These are phyloP conservation scores for Ophioceras dolichostomum DNA, from an alignment of 2,329 filamentous ascomycete species.

Conservation along the genomic window DNA sequence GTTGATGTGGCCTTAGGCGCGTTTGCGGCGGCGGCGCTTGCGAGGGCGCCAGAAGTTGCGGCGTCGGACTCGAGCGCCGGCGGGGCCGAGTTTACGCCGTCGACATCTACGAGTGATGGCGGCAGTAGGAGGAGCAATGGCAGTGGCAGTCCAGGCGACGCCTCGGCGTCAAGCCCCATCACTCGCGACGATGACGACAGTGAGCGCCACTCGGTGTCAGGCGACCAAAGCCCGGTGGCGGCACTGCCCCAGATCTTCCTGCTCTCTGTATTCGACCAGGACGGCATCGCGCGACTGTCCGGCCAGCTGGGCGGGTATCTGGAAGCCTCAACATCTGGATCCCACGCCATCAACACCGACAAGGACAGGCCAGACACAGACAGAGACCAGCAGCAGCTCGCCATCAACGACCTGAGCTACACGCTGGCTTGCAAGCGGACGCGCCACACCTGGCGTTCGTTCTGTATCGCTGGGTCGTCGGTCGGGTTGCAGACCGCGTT, in stretches of 20 bases:
- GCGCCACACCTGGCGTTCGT: constrained; percentile 1
- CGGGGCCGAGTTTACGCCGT: too few species aligned
- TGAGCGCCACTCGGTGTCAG: too few species aligned
- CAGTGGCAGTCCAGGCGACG: too few species aligned
- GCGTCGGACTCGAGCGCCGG: too few species aligned
- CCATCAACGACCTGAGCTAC: constrained; percentile 2
- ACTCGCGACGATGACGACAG: too few species aligned
- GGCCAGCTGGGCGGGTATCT: background rate
- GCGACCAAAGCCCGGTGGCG: too few species aligned
- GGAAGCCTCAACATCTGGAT: background rate
- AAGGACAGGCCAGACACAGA: background rate
- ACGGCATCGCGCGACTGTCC: constrained; percentile 1
- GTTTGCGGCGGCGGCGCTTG: too few species aligned
- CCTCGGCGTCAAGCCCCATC: too few species aligned
- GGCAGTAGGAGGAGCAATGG: too few species aligned
- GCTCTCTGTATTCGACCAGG: constrained; percentile 7
- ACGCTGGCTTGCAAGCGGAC: constrained; percentile 3
- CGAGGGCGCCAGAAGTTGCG: too few species aligned
- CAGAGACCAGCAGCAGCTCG: background rate
- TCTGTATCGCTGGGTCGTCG: background rate
- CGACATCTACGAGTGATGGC: too few species aligned
- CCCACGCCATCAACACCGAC: background rate
- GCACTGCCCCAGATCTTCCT: constrained; percentile 27
- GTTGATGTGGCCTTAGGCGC: background rate
- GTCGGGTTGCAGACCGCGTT: background rate